A percentile compares a stretch with the other conserved stretches of the same genome.
Conservation (phyloP, 768 basidiomycete species). For the Hydnomerulius pinastri region DNA sequence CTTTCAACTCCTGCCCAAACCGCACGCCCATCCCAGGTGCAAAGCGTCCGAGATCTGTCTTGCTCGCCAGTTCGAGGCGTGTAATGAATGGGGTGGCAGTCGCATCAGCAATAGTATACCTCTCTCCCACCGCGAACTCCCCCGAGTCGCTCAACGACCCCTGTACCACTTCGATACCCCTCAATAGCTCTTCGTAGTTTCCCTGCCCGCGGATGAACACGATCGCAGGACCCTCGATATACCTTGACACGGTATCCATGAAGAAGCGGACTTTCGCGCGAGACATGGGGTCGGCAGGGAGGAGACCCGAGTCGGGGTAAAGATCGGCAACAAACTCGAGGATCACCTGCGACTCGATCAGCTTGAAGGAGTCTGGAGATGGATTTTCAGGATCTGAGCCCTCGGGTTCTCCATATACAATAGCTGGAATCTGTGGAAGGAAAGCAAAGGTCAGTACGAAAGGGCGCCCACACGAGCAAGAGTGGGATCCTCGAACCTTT, state of each 20-base stretch:
- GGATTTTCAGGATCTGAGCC: slow-evolving; percentile 52
- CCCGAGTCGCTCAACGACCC: slow-evolving; percentile 44
- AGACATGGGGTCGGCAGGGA: slow-evolving; percentile 53
- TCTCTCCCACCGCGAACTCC: slow-evolving; percentile 30
- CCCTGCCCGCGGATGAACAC: slow-evolving; percentile 39
- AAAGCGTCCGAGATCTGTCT: slow-evolving; percentile 52
- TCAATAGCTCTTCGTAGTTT: slow-evolving; percentile 39
- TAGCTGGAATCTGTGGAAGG: slow-evolving; percentile 48
- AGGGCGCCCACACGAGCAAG: background rate
- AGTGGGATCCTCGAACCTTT: slow-evolving; percentile 45
- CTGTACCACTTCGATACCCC: slow-evolving; percentile 50
- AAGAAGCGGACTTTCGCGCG: slow-evolving; percentile 64
- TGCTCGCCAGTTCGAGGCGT: slow-evolving; percentile 43
- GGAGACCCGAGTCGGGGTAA: slow-evolving; percentile 44
- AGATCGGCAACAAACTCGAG: slow-evolving; percentile 68
- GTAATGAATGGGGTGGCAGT: slow-evolving; percentile 59
- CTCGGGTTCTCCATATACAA: slow-evolving; percentile 60
- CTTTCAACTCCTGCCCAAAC: slow-evolving; percentile 39
- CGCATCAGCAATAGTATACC: slow-evolving; percentile 54
- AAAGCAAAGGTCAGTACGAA: background rate
- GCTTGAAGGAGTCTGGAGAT: slow-evolving; percentile 56
- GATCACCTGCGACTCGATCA: slow-evolving; percentile 65
- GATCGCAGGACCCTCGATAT: slow-evolving; percentile 39
- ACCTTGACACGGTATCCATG: slow-evolving; percentile 51
- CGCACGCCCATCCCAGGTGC: slow-evolving; percentile 48